Evolutionary conservation across 2,329 filamentous ascomycete species (phyloP).

Genomic region (Cladosporium phlei): DNA sequence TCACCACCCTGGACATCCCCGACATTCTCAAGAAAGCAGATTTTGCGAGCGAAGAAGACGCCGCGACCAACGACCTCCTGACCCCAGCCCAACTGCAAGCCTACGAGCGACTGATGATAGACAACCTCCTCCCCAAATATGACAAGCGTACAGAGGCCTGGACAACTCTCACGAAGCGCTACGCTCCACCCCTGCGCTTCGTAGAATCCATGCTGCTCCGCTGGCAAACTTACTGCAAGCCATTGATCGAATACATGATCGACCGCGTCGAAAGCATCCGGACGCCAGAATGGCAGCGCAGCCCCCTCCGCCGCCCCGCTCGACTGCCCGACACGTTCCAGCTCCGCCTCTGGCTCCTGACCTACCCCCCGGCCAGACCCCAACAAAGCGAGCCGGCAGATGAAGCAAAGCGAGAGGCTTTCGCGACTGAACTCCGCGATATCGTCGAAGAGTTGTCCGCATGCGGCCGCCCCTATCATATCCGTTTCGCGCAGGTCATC

Average conservation of each 20-base stretch:
- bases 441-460: not conserved
- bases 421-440: not conserved
- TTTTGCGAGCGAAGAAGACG: slow-evolving; percentile 21
- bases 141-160: slow-evolving; percentile 5
- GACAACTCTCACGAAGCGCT: slow-evolving; percentile 1
- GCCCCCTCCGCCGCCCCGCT: slow-evolving; percentile 14
- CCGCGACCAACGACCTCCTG: slow-evolving; percentile 21
- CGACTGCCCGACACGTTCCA: slow-evolving; percentile 22
- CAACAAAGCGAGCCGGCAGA: not conserved
- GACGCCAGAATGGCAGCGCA: slow-evolving; percentile 16
- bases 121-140: slow-evolving; percentile 11
- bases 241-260: slow-evolving; percentile 17
- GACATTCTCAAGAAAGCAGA: slow-evolving; percentile 9
- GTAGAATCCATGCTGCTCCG: not conserved
- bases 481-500: not conserved
- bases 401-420: not conserved
- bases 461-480: slow-evolving; percentile 4
- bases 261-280: slow-evolving; percentile 16
- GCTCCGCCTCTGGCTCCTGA: slow-evolving; percentile 26
- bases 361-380: slow-evolving; percentile 20
- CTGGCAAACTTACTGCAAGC: slow-evolving; percentile 15
- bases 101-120: slow-evolving; percentile 3
- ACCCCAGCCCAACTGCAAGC: slow-evolving; percentile 13
- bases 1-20: not conserved
- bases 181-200: slow-evolving; percentile 2